Conservation (phyloP, 2,329 filamentous ascomycete species). For the Penicillium sp. region DNA sequence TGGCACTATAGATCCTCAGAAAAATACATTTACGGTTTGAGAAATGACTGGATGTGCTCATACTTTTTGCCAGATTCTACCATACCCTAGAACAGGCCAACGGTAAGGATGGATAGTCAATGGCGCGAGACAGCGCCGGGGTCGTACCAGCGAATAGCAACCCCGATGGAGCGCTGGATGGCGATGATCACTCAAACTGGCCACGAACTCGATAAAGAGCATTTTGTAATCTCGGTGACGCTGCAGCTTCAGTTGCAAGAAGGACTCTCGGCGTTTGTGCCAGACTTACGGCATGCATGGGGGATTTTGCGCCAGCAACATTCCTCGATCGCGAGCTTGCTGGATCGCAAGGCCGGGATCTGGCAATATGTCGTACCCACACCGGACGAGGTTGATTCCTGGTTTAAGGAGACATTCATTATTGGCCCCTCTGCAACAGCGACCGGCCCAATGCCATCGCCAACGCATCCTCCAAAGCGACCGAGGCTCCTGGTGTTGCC, state of each 20-base stretch:
- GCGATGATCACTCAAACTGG: background rate
- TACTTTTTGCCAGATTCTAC: background rate
- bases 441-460: background rate
- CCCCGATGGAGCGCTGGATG: constrained; percentile 1
- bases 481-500: background rate
- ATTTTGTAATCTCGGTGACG: background rate
- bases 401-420: background rate
- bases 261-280: background rate
- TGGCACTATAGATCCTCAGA: background rate
- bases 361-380: background rate
- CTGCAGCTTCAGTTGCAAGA: background rate
- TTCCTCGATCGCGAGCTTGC: background rate
- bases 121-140: background rate
- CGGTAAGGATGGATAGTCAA: background rate
- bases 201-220: background rate
- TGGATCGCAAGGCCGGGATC: background rate
- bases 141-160: background rate
- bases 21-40: background rate
- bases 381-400: background rate
- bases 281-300: background rate
- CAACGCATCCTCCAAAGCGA: background rate
- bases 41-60: background rate
- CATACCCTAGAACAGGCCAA: background rate
- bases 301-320: background rate
- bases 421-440: background rate